Evolutionary conservation across 257 asterid genomes (phyloP).

Genomic region (Pogostemon cablin): DNA sequence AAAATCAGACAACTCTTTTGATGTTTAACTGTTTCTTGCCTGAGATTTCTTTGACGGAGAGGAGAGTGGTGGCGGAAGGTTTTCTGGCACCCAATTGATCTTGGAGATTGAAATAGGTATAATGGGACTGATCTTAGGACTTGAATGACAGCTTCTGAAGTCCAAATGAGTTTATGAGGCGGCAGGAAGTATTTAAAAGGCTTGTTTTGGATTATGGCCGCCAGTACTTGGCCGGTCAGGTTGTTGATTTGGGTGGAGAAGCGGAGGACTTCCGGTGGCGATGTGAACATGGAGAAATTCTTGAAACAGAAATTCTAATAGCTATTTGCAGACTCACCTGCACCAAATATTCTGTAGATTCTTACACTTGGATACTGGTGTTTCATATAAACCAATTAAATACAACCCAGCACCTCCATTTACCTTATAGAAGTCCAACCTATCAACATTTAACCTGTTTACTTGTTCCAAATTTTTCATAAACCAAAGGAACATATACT

Average conservation of each 20-base stretch:
- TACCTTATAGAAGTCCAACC: no score
- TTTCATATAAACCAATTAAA: no score
- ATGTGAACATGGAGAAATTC: slow-evolving; percentile 32
- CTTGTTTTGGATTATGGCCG: slow-evolving; percentile 65
- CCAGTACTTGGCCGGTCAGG: slow-evolving; percentile 57
- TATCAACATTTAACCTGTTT: no score
- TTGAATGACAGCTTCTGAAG: slow-evolving; percentile 57
- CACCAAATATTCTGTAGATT: no score
- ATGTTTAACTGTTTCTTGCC: slow-evolving; percentile 49
- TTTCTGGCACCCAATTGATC: slow-evolving; percentile 82
- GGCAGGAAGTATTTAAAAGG: slow-evolving; percentile 47
- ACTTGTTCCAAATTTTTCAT: no score
- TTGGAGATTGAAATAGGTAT: slow-evolving; percentile 67
- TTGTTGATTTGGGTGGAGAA: slow-evolving; percentile 43
- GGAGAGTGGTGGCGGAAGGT: slow-evolving; percentile 81
- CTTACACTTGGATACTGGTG: no score
- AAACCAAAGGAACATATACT: no score
- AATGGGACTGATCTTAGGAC: slow-evolving; percentile 74
- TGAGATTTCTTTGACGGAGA: slow-evolving; percentile 65
- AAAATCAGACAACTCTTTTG: slow-evolving; percentile 60
- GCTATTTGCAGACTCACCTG: not conserved
- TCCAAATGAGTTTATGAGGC: slow-evolving; percentile 52
- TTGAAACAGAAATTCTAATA: not conserved
- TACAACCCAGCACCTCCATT: no score
- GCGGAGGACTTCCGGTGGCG: slow-evolving; percentile 45